Conservation (phyloP, 2,329 filamentous ascomycete genomes). For the Penicillium sp. region DNA sequence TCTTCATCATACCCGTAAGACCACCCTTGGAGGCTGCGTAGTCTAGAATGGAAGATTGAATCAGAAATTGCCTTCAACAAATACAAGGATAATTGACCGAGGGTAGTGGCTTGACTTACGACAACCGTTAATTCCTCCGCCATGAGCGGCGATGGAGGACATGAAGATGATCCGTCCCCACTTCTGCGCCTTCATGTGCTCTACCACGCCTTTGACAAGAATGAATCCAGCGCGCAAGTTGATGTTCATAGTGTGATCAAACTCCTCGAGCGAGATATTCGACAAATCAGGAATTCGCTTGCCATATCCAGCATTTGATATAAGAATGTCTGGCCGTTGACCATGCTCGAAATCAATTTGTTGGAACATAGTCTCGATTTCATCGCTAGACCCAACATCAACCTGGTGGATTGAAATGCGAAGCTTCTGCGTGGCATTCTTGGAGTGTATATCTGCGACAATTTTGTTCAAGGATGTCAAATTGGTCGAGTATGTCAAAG, state of each 20-base stretch:
- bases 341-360: conserved; percentile 48
- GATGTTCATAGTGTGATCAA: conserved; percentile 54
- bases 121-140: conserved; percentile 57
- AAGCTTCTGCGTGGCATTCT: conserved; percentile 24
- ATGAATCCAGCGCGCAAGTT: conserved; percentile 57
- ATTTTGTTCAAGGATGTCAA: conserved; percentile 41
- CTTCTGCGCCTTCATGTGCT: conserved; percentile 50
- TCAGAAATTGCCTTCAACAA: neutral
- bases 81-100: neutral
- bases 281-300: conserved; percentile 50
- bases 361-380: conserved; percentile 48
- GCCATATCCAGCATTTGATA: conserved; percentile 60
- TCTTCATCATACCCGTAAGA: conserved; percentile 57
- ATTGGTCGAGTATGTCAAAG: conserved; percentile 52
- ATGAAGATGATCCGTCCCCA: conserved; percentile 60
- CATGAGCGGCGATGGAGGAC: conserved; percentile 55
- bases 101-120: conserved; percentile 27
- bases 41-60: conserved; percentile 19
- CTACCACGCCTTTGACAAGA: conserved; percentile 52
- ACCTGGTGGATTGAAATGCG: conserved; percentile 49
- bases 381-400: conserved; percentile 49
- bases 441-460: conserved; percentile 34
- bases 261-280: conserved; percentile 56
- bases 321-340: conserved; percentile 53
- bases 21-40: conserved; percentile 56